Evolutionary conservation across 495 filamentous ascomycete species (phyloP), one percentile per base, ranked within the genome.

Genomic region (Penicillium bovifimosum): DNA sequence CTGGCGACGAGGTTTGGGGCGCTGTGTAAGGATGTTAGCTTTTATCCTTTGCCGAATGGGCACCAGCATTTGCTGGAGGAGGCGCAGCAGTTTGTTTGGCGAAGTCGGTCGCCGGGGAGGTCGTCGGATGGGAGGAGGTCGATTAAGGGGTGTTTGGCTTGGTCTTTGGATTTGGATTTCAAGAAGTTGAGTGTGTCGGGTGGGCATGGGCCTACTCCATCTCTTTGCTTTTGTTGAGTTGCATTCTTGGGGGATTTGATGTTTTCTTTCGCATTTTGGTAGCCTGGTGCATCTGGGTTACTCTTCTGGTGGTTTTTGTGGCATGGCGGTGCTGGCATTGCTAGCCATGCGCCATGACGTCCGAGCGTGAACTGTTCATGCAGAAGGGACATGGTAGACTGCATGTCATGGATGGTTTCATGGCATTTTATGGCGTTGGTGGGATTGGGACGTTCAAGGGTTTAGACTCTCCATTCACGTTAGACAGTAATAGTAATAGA

Each of bases 1-100:
- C 63, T 74, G 3, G 65, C 64, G 1, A 67, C 53, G 34, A 52
- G 54, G 5, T 72, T 71, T 45, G 67, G 63, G 5, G 38, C 55
- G 3, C 18, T 61, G 49, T 47, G 62, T 9, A 61, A 59, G 33
- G 58, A 70, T 26, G 39, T 74, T 27, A 59, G 62, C 36, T 71
- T 74, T 41, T 63, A 63, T 43, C 64, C 69, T 11, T 10, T 64
- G 44, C 62, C 62, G n/a, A 53, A 58, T 27, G 50, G 57, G 7
- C 54, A 67, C 36, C 60, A 57, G 32, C 41, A 58, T 55, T 51
- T 64, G 28, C 51, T 65, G n/a, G 59, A 62, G 39, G 61, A 72
- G 31, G 61, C 61, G 8, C 50, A 58, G 55, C 52, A 60, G 47
- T 29, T 53, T 54, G 29, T 65, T 41, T 53, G 55, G 51, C 34